phyloP scores from a whole-genome alignment of 352 stramenopile species.

The Phytophthora sansomeana region DNA sequence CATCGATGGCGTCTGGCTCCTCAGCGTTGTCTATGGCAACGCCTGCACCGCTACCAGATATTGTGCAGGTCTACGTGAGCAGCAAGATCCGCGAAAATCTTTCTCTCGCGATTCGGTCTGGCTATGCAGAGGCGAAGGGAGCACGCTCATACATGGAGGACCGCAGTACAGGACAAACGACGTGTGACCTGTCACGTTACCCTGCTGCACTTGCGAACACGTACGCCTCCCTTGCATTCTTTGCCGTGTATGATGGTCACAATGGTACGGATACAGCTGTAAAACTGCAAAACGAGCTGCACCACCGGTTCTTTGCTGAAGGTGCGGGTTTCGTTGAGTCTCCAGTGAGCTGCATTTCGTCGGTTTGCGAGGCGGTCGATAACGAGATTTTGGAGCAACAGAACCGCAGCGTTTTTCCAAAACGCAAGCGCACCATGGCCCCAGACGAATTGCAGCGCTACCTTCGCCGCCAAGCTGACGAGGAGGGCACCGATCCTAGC shows the following conservation, averaged over 20 bases:
- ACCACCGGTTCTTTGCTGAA: conserved; percentile 77
- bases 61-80: conserved; percentile 90
- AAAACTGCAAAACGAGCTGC: conserved; percentile 80
- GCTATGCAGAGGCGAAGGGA: conserved; percentile 88
- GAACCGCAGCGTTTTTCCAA: conserved; percentile 71
- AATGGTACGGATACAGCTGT: conserved; percentile 84
- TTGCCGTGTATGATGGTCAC: conserved; percentile 91
- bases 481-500: conserved; percentile 20
- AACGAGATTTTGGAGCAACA: conserved; percentile 82
- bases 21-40: conserved; percentile 32
- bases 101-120: conserved; percentile 70
- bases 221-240: conserved; percentile 76
- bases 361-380: conserved; percentile 71
- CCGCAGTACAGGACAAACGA: conserved; percentile 63
- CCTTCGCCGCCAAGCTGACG: conserved; percentile 9
- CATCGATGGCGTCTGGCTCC: conserved; percentile 34
- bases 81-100: conserved; percentile 90
- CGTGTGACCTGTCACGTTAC: conserved; percentile 56
- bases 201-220: conserved; percentile 35
- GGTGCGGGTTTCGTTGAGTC: conserved; percentile 57
- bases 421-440: conserved; percentile 69
- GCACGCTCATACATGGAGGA: conserved; percentile 91
- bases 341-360: conserved; percentile 58
- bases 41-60: conserved; percentile 31
- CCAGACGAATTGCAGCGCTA: conserved; percentile 44